Conservation (phyloP, 2,329 filamentous ascomycete genomes). For the Pseudopithomyces maydicus region DNA sequence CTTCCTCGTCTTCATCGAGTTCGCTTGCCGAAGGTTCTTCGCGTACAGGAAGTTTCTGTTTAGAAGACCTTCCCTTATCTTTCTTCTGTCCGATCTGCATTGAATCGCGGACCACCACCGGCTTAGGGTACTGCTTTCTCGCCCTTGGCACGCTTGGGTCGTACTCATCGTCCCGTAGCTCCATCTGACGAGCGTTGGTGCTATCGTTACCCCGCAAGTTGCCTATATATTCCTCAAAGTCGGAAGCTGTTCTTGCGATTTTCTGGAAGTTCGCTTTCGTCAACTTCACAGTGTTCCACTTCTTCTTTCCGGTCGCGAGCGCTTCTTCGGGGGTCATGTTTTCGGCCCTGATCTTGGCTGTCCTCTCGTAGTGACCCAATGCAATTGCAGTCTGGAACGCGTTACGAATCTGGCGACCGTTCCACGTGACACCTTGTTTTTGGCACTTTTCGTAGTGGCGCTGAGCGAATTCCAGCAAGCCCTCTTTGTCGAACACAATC, state of each 20-base stretch:
- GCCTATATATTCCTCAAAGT: conserved; percentile 16
- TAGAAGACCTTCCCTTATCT: background rate
- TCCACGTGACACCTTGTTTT: conserved; percentile 9
- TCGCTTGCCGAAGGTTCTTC: background rate
- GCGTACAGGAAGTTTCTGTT: background rate
- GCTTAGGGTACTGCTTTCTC: conserved; percentile 3
- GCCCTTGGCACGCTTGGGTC: background rate
- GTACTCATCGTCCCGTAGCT: conserved; percentile 7
- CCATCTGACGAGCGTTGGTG: background rate
- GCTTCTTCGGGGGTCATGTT: conserved; percentile 7
- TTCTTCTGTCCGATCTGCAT: background rate
- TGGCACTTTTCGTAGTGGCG: conserved; percentile 2
- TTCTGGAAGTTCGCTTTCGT: conserved; percentile 12
- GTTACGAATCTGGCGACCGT: conserved; percentile 19
- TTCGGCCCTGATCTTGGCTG: background rate
- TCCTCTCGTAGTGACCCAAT: background rate
- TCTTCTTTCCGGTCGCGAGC: conserved; percentile 9
- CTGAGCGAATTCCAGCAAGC: conserved; percentile 11
- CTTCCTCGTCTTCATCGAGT: background rate
- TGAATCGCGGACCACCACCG: background rate
- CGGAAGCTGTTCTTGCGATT: conserved; percentile 10
- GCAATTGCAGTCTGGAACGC: conserved; percentile 14
- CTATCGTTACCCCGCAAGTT: conserved; percentile 5
- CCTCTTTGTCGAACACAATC: conserved; percentile 9
- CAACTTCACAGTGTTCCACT: conserved; percentile 10